Percentiles rank a stretch among this genome's conserved stretches.
Conservation (phyloP, 331 rosid genomes). For the Acacia pycnantha region DNA sequence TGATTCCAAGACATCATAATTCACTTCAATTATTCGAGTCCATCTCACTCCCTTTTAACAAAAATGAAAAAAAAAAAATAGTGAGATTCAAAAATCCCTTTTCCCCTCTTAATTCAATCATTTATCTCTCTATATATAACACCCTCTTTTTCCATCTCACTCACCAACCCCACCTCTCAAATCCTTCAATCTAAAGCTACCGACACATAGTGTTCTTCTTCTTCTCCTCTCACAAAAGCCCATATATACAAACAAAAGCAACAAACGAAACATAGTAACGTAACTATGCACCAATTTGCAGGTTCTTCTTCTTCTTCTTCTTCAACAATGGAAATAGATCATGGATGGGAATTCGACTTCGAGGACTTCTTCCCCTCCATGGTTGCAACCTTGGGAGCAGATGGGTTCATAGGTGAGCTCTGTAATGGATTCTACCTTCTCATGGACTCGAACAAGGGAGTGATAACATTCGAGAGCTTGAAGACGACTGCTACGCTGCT, state of each 20-base stretch:
- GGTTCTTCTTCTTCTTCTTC: neutral
- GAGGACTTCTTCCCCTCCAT: conserved; percentile 74
- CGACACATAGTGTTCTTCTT: neutral
- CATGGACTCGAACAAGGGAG: conserved; percentile 72
- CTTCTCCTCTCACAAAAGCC: neutral
- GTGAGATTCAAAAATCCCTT: neutral
- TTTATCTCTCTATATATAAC: conserved; percentile 19
- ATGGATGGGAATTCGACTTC: conserved; percentile 49
- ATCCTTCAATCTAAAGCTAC: conserved; percentile 34
- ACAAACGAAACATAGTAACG: neutral
- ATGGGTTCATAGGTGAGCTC: conserved; percentile 72
- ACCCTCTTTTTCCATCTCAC: conserved; percentile 11
- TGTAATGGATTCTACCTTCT: conserved; percentile 67
- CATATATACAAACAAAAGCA: neutral
- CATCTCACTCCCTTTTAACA: neutral
- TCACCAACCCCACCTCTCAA: conserved; percentile 11
- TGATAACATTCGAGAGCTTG: conserved; percentile 86
- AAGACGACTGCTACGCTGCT: conserved; percentile 50
- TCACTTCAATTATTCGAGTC: neutral
- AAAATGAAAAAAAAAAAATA: neutral
- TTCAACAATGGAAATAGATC: conserved; percentile 33
- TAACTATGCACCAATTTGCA: neutral
- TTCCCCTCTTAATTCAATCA: neutral
- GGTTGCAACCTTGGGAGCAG: conserved; percentile 58
- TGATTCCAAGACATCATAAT: neutral